Evolutionary conservation across 176 grass and related monocot genomes (phyloP).

Genomic region (Aegilops tauschii): DNA sequence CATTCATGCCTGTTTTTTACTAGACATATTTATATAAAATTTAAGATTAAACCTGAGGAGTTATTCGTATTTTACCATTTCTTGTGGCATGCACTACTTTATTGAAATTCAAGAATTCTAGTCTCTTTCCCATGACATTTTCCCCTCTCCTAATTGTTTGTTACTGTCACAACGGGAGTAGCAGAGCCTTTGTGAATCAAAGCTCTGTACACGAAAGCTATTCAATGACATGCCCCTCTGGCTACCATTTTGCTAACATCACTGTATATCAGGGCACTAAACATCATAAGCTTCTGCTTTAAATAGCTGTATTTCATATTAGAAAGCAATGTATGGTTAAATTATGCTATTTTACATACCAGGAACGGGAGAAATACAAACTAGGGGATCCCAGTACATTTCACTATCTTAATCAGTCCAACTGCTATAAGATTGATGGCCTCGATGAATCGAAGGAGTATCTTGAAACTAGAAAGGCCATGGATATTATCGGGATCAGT

Average conservation of each 20-base stretch:
- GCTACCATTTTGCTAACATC: not conserved
- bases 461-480: slow-evolving; percentile 93
- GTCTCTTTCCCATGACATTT: not conserved
- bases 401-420: slow-evolving; percentile 97
- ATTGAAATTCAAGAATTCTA: not conserved
- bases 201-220: not conserved
- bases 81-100: not conserved
- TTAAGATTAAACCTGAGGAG: not conserved
- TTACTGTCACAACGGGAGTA: slow-evolving; percentile 8
- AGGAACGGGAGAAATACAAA: slow-evolving; percentile 91
- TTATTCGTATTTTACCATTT: not conserved
- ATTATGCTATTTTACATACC: slow-evolving; percentile 1
- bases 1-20: not conserved
- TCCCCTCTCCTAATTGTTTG: not conserved
- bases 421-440: slow-evolving; percentile 80
- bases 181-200: not conserved
- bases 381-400: slow-evolving; percentile 75
- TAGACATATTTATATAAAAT: not conserved
- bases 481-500: slow-evolving; percentile 90
- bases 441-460: slow-evolving; percentile 95
- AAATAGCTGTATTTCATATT: not conserved
- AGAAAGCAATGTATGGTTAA: slow-evolving; percentile 9
- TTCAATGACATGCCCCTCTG: not conserved
- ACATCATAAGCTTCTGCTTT: not conserved
- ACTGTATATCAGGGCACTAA: not conserved